Conservation (phyloP, 106 monocot genomes). For the Phalaenopsis aphrodite region DNA sequence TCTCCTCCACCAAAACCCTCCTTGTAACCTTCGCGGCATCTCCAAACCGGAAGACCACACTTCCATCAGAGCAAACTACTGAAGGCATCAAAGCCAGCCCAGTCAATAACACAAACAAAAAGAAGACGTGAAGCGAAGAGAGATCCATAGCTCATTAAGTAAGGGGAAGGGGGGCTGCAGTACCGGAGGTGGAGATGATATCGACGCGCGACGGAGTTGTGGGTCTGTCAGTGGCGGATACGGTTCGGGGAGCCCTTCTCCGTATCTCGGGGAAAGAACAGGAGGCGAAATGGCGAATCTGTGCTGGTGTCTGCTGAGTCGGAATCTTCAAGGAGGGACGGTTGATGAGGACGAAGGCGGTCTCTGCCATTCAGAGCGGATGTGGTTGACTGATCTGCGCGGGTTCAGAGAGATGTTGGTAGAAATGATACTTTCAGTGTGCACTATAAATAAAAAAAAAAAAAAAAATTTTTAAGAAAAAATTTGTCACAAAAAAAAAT, state of each 20-base stretch:
- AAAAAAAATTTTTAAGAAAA: no score
- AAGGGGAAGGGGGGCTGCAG: neutral
- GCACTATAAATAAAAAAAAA: no score
- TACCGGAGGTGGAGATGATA: slow-evolving; percentile 27
- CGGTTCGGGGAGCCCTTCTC: neutral
- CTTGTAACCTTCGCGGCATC: slow-evolving; percentile 15
- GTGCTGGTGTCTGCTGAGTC: neutral
- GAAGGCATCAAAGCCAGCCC: slow-evolving; percentile 16
- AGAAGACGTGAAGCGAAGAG: neutral
- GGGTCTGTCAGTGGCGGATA: neutral
- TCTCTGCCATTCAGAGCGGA: slow-evolving; percentile 19
- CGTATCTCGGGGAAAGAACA: neutral
- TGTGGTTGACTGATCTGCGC: neutral
- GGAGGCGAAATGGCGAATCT: slow-evolving; percentile 1
- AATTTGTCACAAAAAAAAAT: no score
- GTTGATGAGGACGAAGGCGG: slow-evolving; percentile 10
- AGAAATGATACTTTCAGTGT: no score
- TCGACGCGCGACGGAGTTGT: slow-evolving; percentile 4
- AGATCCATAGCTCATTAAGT: neutral
- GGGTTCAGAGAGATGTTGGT: no score
- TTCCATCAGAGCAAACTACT: slow-evolving; percentile 60
- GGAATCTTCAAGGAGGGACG: slow-evolving; percentile 9
- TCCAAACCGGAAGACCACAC: slow-evolving; percentile 47
- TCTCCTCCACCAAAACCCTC: neutral
- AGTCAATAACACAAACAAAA: slow-evolving; percentile 11